Conservation (phyloP, 2,329 filamentous ascomycete genomes). For the Pseudogymnoascus sp. region DNA sequence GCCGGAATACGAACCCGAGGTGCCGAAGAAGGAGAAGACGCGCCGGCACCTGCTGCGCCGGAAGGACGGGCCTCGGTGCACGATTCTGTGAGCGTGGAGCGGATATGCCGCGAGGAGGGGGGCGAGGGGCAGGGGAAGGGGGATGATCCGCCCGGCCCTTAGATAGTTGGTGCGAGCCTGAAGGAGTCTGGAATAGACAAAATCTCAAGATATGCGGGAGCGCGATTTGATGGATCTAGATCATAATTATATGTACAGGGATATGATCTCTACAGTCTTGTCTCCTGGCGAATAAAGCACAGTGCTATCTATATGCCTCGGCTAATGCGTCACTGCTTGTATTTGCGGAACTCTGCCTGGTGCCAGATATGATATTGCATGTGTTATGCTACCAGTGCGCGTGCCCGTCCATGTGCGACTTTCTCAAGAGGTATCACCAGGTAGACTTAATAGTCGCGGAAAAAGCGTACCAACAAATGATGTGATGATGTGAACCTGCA, state of each 20-base stretch:
- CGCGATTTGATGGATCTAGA: conserved; percentile 3
- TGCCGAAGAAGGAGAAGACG: conserved; percentile 29
- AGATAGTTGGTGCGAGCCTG: conserved; percentile 3
- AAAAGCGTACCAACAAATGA: neutral
- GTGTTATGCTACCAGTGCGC: neutral
- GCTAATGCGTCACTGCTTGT: neutral
- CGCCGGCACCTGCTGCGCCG: conserved; percentile 9
- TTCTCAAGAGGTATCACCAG: conserved; percentile 1
- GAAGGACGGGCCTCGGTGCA: conserved; percentile 26
- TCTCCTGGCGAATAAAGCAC: neutral
- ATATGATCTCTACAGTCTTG: conserved; percentile 4
- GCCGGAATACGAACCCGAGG: conserved; percentile 25
- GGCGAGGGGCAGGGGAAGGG: neutral
- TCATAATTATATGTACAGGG: conserved; percentile 7
- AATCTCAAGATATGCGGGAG: conserved; percentile 3
- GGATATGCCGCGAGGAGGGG: neutral
- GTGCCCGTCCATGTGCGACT: neutral
- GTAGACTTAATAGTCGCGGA: neutral
- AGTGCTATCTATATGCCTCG: neutral
- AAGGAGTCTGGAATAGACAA: neutral
- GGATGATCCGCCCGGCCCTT: neutral
- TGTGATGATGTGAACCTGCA: neutral
- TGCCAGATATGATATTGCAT: neutral
- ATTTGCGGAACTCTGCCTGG: neutral
- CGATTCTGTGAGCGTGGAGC: conserved; percentile 29